Conservation (phyloP, 108 stramenopile species). For the Schizochytrium sp. region DNA sequence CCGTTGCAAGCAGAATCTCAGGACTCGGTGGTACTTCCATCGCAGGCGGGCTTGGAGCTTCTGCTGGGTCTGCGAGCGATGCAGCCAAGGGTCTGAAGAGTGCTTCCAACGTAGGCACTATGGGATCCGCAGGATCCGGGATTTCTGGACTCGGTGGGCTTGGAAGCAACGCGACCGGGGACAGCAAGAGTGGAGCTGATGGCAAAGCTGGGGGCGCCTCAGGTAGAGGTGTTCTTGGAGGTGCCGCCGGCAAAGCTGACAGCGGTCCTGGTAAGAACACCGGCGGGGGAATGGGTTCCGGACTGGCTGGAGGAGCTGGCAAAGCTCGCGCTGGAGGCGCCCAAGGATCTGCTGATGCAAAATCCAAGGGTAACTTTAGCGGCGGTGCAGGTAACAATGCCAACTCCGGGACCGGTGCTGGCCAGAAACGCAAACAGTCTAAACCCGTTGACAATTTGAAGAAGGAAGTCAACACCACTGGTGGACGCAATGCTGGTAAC, state of each 20-base stretch:
- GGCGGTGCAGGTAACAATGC: background rate
- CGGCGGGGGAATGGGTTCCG: no score
- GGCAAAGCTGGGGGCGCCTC: background rate
- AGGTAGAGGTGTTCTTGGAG: no score
- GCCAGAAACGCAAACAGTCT: conserved; percentile 33
- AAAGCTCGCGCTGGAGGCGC: no score
- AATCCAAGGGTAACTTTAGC: background rate
- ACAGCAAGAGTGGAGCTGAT: background rate
- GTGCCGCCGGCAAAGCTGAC: background rate
- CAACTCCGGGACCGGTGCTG: background rate
- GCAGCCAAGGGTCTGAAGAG: no score
- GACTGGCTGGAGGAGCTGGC: no score
- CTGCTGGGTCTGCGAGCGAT: background rate
- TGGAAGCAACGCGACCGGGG: background rate
- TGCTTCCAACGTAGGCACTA: background rate
- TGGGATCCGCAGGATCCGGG: background rate
- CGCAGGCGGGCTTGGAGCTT: background rate
- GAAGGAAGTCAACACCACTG: background rate
- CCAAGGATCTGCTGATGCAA: no score
- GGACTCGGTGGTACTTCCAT: background rate
- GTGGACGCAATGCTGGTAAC: background rate
- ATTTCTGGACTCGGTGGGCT: background rate
- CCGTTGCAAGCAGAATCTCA: background rate
- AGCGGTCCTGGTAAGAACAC: background rate
- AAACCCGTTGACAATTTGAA: background rate